Evolutionary conservation across 116 monocot species (phyloP).

Genomic region (Posidonia oceanica): DNA sequence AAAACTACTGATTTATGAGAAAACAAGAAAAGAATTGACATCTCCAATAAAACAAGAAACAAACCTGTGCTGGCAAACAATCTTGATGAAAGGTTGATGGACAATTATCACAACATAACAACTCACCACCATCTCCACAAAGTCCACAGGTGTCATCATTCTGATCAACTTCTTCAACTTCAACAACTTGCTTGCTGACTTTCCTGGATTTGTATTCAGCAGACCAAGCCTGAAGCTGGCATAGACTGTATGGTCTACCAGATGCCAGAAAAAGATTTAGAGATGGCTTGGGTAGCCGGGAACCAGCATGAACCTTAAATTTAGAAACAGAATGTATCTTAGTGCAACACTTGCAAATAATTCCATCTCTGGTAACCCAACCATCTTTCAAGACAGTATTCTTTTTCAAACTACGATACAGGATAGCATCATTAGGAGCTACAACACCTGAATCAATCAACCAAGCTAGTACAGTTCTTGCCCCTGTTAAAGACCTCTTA

Average conservation of each 20-base stretch:
- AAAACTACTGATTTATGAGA: too few relatives aligned
- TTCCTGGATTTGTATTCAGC: conserved; percentile 65
- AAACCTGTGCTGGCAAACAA: conserved; percentile 67
- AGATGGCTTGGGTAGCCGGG: conserved; percentile 16
- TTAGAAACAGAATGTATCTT: conserved; percentile 39
- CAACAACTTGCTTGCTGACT: conserved; percentile 19
- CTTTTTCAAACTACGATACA: conserved; percentile 30
- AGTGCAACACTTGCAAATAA: conserved; percentile 66
- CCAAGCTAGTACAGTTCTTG: conserved; percentile 59
- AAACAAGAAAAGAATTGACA: neutral
- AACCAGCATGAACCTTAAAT: conserved; percentile 61
- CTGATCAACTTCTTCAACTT: conserved; percentile 36
- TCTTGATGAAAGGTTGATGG: conserved; percentile 66
- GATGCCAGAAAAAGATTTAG: conserved; percentile 54
- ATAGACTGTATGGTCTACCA: conserved; percentile 44
- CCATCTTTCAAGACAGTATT: conserved; percentile 51
- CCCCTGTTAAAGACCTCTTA: conserved; percentile 8
- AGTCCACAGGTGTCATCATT: conserved; percentile 84
- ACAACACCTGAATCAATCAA: conserved; percentile 51
- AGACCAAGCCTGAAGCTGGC: conserved; percentile 78
- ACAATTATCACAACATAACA: conserved; percentile 88
- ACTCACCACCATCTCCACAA: conserved; percentile 82
- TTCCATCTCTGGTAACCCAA: conserved; percentile 38
- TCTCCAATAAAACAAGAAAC: neutral
- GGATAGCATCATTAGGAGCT: conserved; percentile 31